phyloP scores from a whole-genome alignment of 176 grass and related monocot genomes.

The Carex myosuroides region DNA sequence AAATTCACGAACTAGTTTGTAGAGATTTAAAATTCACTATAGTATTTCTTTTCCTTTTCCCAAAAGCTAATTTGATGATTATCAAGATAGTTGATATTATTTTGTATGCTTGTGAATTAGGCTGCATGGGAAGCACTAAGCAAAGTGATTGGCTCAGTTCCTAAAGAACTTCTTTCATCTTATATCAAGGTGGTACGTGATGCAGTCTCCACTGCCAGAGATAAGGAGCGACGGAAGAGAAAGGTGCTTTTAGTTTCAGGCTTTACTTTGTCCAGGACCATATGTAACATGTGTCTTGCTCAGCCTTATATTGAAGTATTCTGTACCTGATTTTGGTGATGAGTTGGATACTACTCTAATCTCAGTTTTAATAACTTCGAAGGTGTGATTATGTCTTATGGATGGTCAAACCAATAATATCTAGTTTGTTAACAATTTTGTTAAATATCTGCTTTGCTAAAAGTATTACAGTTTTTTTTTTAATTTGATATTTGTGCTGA shows the following conservation, averaged over 20 bases:
- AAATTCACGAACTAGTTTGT: background rate
- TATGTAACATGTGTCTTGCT: background rate
- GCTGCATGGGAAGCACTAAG: constrained; percentile 89
- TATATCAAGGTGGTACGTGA: constrained; percentile 93
- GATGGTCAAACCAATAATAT: background rate
- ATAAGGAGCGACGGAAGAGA: constrained; percentile 90
- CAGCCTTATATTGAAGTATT: background rate
- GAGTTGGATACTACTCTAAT: background rate
- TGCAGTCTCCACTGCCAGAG: constrained; percentile 91
- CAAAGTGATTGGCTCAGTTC: constrained; percentile 75
- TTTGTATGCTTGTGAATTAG: constrained; percentile 31
- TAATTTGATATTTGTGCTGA: constrained; percentile 22
- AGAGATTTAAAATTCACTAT: background rate
- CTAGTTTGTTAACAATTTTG: background rate
- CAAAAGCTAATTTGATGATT: background rate
- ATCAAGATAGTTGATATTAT: background rate
- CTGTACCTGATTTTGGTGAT: background rate
- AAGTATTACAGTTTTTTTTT: background rate
- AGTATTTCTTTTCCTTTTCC: background rate
- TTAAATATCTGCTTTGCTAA: background rate
- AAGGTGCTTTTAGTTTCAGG: constrained; percentile 40
- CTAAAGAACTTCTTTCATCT: constrained; percentile 76
- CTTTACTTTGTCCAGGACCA: background rate
- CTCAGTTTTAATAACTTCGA: background rate
- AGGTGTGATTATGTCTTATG: background rate